phyloP scores from a whole-genome alignment of 1,284 basidiomycete species.

The Kalmanozyma brasiliensis region DNA sequence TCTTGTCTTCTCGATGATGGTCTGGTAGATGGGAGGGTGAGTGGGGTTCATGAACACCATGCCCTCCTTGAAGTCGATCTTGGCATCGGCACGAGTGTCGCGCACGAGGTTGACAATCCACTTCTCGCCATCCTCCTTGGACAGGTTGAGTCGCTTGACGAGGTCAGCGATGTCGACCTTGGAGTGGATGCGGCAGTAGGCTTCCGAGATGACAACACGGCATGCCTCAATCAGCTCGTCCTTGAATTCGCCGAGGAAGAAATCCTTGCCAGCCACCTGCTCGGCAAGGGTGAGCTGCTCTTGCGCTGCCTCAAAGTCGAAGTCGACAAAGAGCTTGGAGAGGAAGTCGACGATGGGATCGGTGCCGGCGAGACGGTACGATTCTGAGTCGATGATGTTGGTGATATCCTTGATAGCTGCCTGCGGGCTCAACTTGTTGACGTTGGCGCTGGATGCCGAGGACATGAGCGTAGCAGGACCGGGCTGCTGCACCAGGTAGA shows the following conservation, averaged over 20 bases:
- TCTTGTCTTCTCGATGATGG: conserved; percentile 94
- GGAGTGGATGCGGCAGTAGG: conserved; percentile 96
- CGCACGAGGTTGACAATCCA: conserved; percentile 99
- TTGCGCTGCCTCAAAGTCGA: conserved; percentile 89
- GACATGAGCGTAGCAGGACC: conserved; percentile 40
- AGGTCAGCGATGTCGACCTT: conserved; percentile 96
- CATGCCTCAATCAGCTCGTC: conserved; percentile 96
- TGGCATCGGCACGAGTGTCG: conserved; percentile 95
- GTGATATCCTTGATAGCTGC: conserved; percentile 65
- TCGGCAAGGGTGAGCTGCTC: conserved; percentile 82
- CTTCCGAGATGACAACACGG: conserved; percentile 92
- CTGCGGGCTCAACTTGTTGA: conserved; percentile 60
- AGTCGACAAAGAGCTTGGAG: conserved; percentile 90
- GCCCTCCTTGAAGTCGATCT: conserved; percentile 96
- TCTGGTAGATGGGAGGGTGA: conserved; percentile 88
- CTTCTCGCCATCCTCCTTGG: conserved; percentile 93
- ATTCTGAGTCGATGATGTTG: conserved; percentile 63
- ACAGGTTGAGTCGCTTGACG: conserved; percentile 89
- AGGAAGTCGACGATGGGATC: conserved; percentile 94
- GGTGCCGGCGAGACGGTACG: conserved; percentile 77
- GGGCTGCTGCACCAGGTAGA: conserved; percentile 60
- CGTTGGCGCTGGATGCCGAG: conserved; percentile 42
- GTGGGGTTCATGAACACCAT: conserved; percentile 94
- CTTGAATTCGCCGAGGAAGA: conserved; percentile 89
- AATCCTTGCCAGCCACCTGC: conserved; percentile 86